Base-by-base conservation (phyloP, 306 rosid species). In the Citrullus amarus region DNA sequence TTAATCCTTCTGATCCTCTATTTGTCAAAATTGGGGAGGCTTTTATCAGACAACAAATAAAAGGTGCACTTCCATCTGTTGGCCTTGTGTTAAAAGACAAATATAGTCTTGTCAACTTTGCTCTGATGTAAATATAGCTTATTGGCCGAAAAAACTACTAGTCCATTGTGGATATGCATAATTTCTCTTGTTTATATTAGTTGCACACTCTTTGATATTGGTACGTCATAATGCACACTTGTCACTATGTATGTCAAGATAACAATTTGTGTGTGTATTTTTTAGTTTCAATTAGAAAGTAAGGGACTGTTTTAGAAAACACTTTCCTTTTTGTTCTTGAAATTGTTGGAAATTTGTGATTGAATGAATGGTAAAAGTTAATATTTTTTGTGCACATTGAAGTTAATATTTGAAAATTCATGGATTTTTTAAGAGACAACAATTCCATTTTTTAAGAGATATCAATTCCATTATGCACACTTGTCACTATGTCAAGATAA, bases 1-100 rank as follows among this genome's bases (percentile, higher is more conserved):
- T 94, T 20, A 90, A 89, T 89, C 97, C 98, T 73, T 89, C 96
- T 4, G 98, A 94, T 86, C 95, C 98, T 80, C 88, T 89, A 72
- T 94, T 94, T 89, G 87, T 94, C 87, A 86, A 88, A 84, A 82
- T 94, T 62, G 97, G 98, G 83, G 91, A 84, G 77, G 95, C 97
- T 83, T 94, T 90, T 82, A 85, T 94, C 73, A 84, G 70, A 86
- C 78, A 69, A 82, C 98, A 94, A 86, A 87, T 94, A 76, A 77
- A 90, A 90, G 97, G 98, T 92, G 79, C 72, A 79, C 68, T 63
- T 75, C 30, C 83, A 36, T 80, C 78, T 60, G 51, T 77, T 41
- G 43, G 73, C 51, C 38, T 69, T 43, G 36, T n/a, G 38, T 46
- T 69, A 69, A 69, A 20, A 20, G 56, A 58, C 41, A n/a, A 34